Percentiles rank a stretch among this genome's conserved stretches.
Conservation (phyloP, 345 rosid species). For the Citrus sp. region DNA sequence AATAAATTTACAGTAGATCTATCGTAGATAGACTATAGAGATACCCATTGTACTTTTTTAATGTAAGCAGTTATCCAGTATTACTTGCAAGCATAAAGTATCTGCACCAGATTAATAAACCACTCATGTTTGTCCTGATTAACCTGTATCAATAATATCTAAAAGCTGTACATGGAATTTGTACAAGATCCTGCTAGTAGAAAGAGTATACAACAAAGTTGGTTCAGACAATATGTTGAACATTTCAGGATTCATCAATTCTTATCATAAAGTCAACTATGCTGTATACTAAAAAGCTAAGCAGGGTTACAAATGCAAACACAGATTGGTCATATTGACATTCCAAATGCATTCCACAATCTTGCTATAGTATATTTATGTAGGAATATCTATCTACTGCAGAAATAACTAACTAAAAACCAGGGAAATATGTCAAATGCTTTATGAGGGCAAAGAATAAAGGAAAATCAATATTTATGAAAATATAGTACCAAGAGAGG, state of each 20-base stretch:
- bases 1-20: constrained; percentile 5
- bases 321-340: background rate
- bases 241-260: background rate
- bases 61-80: background rate
- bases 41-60: background rate
- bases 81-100: background rate
- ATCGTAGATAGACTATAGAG: background rate
- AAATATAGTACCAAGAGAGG: background rate
- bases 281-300: background rate
- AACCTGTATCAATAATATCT: background rate
- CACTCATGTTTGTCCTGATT: background rate
- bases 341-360: background rate
- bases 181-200: background rate
- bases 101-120: background rate
- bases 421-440: background rate
- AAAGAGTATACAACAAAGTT: background rate
- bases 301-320: background rate
- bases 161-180: background rate
- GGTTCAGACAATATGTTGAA: background rate
- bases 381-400: background rate
- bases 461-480: background rate
- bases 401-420: background rate
- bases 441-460: background rate
- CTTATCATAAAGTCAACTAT: background rate
- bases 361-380: background rate